These are phyloP conservation scores for Syzygium aromaticum DNA, from an alignment of 345 rosid species.

Conservation along the genomic window DNA sequence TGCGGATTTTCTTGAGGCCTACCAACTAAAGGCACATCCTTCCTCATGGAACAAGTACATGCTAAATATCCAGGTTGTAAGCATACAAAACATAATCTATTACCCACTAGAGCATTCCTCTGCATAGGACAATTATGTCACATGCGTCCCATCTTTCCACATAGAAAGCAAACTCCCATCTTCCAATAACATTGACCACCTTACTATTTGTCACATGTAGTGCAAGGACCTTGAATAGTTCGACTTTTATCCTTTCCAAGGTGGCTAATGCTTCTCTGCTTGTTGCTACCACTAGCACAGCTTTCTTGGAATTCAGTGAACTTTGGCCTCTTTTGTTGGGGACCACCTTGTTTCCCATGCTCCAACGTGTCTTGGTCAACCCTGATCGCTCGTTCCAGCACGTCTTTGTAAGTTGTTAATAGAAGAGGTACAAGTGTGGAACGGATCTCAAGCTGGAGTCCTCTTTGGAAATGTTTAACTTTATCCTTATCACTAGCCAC, in stretches of 20 bases:
- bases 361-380: too few species aligned
- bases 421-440: background rate
- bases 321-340: too few species aligned
- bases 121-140: too few species aligned
- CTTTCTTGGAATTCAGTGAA: too few species aligned
- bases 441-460: background rate
- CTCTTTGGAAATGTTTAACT: background rate
- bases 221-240: background rate
- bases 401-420: background rate
- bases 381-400: background rate
- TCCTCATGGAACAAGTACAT: too few species aligned
- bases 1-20: background rate
- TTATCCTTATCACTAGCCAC: background rate
- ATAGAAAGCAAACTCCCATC: too few species aligned
- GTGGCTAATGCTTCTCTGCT: background rate
- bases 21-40: background rate
- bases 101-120: too few species aligned
- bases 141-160: too few species aligned
- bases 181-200: too few species aligned
- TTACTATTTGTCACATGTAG: background rate
- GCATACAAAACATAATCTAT: too few species aligned
- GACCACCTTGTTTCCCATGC: too few species aligned
- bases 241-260: background rate
- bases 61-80: too few species aligned
- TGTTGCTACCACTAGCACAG: background rate